These are phyloP conservation scores for Potentilla sterilis DNA, from an alignment of 306 rosid species.

Conservation along the genomic window DNA sequence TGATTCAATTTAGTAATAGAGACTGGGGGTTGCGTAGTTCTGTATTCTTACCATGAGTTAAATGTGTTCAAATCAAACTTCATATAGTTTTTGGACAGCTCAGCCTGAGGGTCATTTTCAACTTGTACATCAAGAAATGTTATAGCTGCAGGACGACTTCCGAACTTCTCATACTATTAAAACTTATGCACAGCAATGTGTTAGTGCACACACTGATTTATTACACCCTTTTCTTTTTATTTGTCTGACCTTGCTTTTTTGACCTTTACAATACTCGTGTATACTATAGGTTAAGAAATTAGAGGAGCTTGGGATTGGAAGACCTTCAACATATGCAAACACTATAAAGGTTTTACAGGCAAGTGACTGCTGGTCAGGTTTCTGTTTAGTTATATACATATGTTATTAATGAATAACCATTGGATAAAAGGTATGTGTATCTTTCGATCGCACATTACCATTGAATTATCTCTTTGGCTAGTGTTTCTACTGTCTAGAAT, in stretches of 20 bases:
- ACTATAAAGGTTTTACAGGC: constrained; percentile 89
- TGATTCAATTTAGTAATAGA: neutral
- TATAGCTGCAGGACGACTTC: neutral
- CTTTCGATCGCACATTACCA: neutral
- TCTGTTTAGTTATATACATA: neutral
- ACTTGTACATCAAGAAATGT: neutral
- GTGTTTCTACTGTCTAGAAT: neutral
- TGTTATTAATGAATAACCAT: neutral
- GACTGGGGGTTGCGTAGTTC: neutral
- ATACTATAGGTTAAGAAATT: constrained; percentile 75
- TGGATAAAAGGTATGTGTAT: too few species aligned
- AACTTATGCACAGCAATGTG: neutral
- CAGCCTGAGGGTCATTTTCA: neutral
- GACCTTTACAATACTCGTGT: constrained; percentile 21
- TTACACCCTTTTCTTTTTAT: constrained; percentile 1
- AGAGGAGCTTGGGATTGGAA: constrained; percentile 99
- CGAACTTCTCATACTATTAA: neutral
- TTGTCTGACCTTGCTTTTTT: constrained; percentile 7
- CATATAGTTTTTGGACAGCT: constrained; percentile 1
- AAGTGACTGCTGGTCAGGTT: constrained; percentile 12
- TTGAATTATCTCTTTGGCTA: neutral
- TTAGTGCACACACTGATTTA: neutral
- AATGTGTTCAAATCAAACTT: neutral
- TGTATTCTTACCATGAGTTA: neutral
- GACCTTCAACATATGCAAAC: constrained; percentile 93